Base-by-base conservation (phyloP, 2,329 filamentous ascomycete genomes). In the Sclerotiophoma versabilis region DNA sequence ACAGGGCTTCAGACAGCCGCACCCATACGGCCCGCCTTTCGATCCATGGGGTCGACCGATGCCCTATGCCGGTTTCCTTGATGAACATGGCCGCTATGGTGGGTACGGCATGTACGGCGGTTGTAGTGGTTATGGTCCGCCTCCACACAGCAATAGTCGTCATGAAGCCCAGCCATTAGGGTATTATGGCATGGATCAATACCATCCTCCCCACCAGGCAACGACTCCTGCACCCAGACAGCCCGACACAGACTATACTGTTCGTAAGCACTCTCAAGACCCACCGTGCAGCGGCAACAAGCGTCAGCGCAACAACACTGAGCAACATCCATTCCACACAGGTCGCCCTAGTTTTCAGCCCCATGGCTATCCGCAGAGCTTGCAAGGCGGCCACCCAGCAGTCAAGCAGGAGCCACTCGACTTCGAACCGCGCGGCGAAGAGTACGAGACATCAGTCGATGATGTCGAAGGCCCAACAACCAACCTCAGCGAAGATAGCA, bases 361-460 rank as follows among this genome's bases (percentile, higher is more conserved):
- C n/a, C 42, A 42, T 17, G 38, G 46, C n/a, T 43, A 32, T 14
- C 22, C 37, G 1, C 25, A 41, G 8, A n/a, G 27, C 12, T 29
- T 45, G 10, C 46, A 45, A 4, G 11, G 2, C n/a, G 30, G 15
- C 2, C 45, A 32, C 1, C 14, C 37, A 6, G 52, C 44, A 26
- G 54, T 68, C 54, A 69, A 68, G 46, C 57, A 57, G 6, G 64
- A 69, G 38, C 53, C 49, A 5, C 56, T 60, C 10, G 52, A 45
- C 6, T 12, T 48, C 12, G 58, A 58, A 15, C 26, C 56, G 10
- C 33, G 27, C 4, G 20, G 38, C 9, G 49, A 63, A 2, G 49
- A 58, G 9, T 25, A 51, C 10, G 39, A 57, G 6, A 45, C 7
- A 11, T 48, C 55, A 6, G 30, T 11, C 17, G 57, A 60, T 25